Evolutionary conservation across 495 filamentous ascomycete genomes (phyloP), one percentile per base, ranked within the genome.

Genomic region (Aspergillus asperescens): DNA sequence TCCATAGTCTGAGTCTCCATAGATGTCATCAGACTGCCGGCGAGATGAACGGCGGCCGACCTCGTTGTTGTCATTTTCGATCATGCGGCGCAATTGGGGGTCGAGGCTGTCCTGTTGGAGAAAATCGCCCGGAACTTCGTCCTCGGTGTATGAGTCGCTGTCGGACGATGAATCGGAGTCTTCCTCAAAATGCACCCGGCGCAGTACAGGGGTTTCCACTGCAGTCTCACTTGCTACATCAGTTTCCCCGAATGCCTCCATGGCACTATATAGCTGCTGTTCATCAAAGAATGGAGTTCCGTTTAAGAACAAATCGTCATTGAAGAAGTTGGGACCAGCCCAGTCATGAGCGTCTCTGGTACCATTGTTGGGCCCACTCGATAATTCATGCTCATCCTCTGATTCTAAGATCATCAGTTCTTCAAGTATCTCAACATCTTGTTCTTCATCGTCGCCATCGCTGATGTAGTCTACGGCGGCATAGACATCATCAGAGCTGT

Each of bases 391-490:
- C 15, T 76, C 72, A 46, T 76, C 71, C 56, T 80, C 76, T 1
- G 79, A 81, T 45, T 77, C 74, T 42, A 88, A 74, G 44, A 90
- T 87, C 57, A 83, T 77, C 62, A 82, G 70, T 69, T 88, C 87
- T 76, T 93, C 87, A 58, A 80, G 72, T 68, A 82, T 79, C 58
- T 83, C 77, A 22, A 89, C 77, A 71, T 84, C 81, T 61, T 82
- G 77, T 57, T 89, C 86, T 65, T 89, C 85, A 44, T 87, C 85
- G 54, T 88, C 85, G 7, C 78, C 85, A 41, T 90, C 88, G 49
- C 80, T 85, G 53, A 94, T 85, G 31, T 87, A 80, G 57, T 90
- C 84, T 28, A 92, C 83, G 15, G 76, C 87, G 12, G 84, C 84
- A 63, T 91, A 89, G 31, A 80, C 77, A 60, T 86, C 84, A 57